Evolutionary conservation across 139 green algal genomes (phyloP).

Genomic region (Asterochloris sp.): DNA sequence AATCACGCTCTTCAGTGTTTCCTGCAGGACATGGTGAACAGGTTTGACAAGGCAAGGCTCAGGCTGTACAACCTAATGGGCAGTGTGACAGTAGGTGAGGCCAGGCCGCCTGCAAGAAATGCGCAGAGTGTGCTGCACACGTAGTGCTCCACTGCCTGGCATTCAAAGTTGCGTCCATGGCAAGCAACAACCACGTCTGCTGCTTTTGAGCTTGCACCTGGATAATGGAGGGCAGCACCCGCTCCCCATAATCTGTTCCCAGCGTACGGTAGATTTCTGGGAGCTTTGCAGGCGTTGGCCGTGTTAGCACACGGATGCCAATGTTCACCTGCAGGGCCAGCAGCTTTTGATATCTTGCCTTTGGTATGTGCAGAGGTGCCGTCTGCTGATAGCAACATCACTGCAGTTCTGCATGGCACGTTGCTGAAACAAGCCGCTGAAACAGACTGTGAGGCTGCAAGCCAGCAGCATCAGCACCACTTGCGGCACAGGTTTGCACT

Average conservation of each 20-base stretch:
- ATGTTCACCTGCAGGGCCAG: constrained; percentile 85
- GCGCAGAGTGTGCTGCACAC: neutral
- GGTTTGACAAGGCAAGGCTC: neutral
- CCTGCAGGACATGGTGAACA: constrained; percentile 46
- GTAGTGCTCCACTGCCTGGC: too few relatives aligned
- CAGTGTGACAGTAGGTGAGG: too few relatives aligned
- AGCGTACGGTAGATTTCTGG: constrained; percentile 94
- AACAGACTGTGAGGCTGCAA: neutral
- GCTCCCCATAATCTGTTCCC: constrained; percentile 89
- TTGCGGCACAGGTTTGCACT: too few relatives aligned
- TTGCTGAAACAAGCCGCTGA: too few relatives aligned
- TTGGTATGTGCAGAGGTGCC: neutral
- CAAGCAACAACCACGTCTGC: neutral
- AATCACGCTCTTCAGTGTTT: constrained; percentile 96
- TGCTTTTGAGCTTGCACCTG: constrained; percentile 38
- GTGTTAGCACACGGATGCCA: constrained; percentile 92
- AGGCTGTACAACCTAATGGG: neutral
- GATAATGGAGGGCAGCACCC: constrained; percentile 97
- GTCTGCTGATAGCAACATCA: neutral
- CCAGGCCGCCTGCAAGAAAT: neutral
- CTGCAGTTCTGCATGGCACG: neutral
- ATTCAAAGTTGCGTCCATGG: too few relatives aligned
- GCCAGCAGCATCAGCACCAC: neutral
- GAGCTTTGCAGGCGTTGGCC: constrained; percentile 79
- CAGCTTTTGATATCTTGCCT: neutral